phyloP scores from a whole-genome alignment of 108 stramenopile species.

The Epithemia pelagica region DNA sequence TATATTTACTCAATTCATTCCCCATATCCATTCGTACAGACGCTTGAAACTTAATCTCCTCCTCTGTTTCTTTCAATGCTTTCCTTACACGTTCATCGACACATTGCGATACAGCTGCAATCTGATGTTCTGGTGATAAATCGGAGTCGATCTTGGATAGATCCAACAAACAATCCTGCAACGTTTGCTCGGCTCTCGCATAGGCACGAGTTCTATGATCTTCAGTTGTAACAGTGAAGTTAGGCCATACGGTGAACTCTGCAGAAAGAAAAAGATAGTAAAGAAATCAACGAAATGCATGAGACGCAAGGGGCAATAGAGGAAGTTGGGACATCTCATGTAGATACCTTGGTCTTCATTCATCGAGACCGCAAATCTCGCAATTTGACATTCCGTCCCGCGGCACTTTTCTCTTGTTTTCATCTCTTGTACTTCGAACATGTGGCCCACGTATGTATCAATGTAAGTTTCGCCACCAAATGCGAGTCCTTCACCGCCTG shows the following conservation, averaged over 20 bases:
- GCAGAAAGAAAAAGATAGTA: neutral
- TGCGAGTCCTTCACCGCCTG: constrained; percentile 38
- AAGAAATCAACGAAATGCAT: neutral
- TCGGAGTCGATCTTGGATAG: neutral
- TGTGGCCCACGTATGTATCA: constrained; percentile 52
- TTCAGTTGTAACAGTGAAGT: constrained; percentile 34
- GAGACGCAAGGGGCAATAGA: neutral
- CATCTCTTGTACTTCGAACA: constrained; percentile 65
- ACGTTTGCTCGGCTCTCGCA: constrained; percentile 31
- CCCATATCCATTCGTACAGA: constrained; percentile 43
- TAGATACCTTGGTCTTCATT: constrained; percentile 61
- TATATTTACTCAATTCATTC: constrained; percentile 47
- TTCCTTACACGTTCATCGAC: neutral
- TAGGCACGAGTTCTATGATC: constrained; percentile 38
- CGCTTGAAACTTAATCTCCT: constrained; percentile 59
- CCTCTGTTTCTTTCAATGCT: constrained; percentile 1
- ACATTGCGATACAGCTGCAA: neutral
- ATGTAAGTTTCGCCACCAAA: constrained; percentile 43
- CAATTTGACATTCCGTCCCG: constrained; percentile 38
- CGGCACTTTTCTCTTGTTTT: no score
- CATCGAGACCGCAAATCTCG: constrained; percentile 47
- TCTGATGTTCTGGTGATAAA: neutral
- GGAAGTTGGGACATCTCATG: neutral
- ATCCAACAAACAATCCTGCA: constrained; percentile 25
- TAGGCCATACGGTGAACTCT: constrained; percentile 19